phyloP scores from a whole-genome alignment of 2,329 filamentous ascomycete species.

The Colletotrichum siamense region DNA sequence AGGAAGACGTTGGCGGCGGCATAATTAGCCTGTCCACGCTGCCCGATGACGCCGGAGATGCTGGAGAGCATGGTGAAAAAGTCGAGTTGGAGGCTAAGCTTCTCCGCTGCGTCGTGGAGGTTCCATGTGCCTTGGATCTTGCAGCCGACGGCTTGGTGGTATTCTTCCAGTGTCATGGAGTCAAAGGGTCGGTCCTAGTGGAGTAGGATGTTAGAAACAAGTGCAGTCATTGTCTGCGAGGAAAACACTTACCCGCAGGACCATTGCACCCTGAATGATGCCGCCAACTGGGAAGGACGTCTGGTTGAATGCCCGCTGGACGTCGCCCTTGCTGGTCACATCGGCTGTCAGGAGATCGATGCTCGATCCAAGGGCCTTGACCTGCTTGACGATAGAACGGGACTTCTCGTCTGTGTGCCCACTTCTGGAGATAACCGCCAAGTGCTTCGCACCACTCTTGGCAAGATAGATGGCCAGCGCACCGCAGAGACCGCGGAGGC shows the following conservation, averaged over 20 bases:
- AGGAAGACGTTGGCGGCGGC: slow-evolving; percentile 37
- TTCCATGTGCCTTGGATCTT: background rate
- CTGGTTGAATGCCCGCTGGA: background rate
- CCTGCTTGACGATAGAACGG: background rate
- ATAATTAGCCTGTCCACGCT: slow-evolving; percentile 39
- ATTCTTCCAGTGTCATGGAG: background rate
- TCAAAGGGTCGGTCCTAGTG: background rate
- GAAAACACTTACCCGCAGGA: background rate
- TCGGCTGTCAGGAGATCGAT: background rate
- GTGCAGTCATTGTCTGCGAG: background rate
- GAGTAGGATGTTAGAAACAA: too few species aligned
- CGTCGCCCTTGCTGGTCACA: background rate
- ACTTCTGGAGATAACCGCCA: background rate
- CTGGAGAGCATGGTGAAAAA: background rate
- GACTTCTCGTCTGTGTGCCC: background rate
- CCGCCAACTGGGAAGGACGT: background rate
- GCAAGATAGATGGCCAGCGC: background rate
- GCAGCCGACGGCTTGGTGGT: background rate
- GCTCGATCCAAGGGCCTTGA: background rate
- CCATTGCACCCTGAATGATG: background rate
- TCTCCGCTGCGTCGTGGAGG: background rate
- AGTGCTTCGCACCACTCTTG: background rate
- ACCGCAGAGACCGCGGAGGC: background rate
- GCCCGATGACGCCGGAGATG: slow-evolving; percentile 29
- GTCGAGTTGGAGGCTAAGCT: background rate